Conservation (phyloP, 139 green algal species). For the Chlamydomonas schloesseri region DNA sequence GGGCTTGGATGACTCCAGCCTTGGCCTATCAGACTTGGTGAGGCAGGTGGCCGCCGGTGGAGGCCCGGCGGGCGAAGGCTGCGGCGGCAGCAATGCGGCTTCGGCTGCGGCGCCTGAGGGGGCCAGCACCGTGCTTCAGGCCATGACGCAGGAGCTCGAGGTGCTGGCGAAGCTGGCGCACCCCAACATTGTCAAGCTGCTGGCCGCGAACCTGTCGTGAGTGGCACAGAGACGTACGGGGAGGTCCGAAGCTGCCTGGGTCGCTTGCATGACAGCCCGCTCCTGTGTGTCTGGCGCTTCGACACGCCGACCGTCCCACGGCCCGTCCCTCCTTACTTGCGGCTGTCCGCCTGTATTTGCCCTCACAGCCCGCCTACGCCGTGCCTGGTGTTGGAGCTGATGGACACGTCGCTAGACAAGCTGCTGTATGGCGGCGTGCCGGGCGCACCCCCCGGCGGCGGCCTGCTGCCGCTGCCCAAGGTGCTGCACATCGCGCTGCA, state of each 20-base stretch:
- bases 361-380: background rate
- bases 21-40: no score
- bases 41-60: no score
- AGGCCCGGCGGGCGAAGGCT: no score
- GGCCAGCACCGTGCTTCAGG: background rate
- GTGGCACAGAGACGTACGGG: no score
- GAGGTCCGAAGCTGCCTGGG: no score
- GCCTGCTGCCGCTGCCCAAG: background rate
- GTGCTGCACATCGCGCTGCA: background rate
- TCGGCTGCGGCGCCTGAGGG: no score
- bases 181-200: constrained; percentile 13
- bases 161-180: constrained; percentile 6
- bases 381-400: constrained; percentile 34
- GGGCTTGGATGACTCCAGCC: no score
- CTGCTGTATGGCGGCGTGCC: background rate
- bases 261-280: background rate
- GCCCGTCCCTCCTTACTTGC: background rate
- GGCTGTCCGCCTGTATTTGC: background rate
- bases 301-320: no score
- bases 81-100: no score
- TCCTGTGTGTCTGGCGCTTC: background rate
- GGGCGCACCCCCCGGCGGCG: background rate
- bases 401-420: constrained; percentile 23
- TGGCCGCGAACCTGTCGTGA: constrained; percentile 15
- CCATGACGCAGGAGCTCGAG: constrained; percentile 22